A percentile compares a stretch with the other conserved stretches of the same genome.
Conservation (phyloP, 2,329 filamentous ascomycete genomes). For the Torrubiella hemipterigena region DNA sequence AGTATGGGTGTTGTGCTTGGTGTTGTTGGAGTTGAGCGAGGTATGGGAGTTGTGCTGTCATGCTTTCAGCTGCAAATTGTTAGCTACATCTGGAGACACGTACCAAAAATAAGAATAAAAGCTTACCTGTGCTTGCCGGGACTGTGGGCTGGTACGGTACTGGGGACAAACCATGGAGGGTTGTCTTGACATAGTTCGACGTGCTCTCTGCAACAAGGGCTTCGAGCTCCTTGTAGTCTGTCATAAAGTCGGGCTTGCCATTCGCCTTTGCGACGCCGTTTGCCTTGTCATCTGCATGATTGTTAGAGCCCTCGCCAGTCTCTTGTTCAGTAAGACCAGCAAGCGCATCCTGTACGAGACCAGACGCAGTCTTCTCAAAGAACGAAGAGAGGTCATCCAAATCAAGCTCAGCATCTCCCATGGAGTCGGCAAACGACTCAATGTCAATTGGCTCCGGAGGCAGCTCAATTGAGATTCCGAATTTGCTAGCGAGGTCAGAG, state of each 20-base stretch:
- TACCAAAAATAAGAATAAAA: neutral
- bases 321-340: constrained; percentile 22
- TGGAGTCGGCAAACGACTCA: constrained; percentile 13
- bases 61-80: constrained; percentile 15
- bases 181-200: constrained; percentile 31
- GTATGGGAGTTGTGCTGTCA: constrained; percentile 22
- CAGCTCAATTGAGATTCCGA: no score
- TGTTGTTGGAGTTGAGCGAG: constrained; percentile 25
- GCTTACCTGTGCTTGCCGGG: constrained; percentile 24
- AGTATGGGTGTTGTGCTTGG: constrained; percentile 19
- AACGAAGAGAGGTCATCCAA: constrained; percentile 29
- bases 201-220: constrained; percentile 31
- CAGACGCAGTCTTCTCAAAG: constrained; percentile 28
- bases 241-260: constrained; percentile 16
- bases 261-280: constrained; percentile 14
- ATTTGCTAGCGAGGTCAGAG: constrained; percentile 19
- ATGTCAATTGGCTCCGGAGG: constrained; percentile 21
- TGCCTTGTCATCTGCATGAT: constrained; percentile 12
- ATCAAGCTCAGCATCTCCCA: constrained; percentile 20
- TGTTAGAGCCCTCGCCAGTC: constrained; percentile 10
- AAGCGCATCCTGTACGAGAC: constrained; percentile 26
- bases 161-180: constrained; percentile 28
- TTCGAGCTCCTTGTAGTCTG: constrained; percentile 29
- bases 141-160: constrained; percentile 29
- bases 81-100: constrained; percentile 1